phyloP scores from a whole-genome alignment of 192 early-diverging fungal genomes.

The Linnemannia zychae region DNA sequence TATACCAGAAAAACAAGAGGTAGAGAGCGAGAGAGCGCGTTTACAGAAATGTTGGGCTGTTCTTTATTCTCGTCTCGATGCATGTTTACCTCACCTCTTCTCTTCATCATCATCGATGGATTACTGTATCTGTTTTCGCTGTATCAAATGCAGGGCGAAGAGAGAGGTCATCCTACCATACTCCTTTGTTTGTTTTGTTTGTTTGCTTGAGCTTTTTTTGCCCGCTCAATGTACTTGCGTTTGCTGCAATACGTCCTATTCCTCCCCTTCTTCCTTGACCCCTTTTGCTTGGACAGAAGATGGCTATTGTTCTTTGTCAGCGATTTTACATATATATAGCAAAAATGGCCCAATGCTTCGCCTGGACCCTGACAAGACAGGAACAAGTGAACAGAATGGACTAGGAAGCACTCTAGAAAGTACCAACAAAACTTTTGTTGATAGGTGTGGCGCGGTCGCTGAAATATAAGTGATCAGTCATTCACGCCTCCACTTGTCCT shows the following conservation, averaged over 20 bases:
- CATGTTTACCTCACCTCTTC: not conserved
- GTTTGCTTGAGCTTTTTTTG: not conserved
- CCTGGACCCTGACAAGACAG: not conserved
- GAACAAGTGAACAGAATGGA: not conserved
- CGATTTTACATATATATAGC: not conserved
- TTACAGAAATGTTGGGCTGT: not conserved
- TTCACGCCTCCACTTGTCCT: not conserved
- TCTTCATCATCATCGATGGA: not conserved
- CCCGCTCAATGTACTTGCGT: not conserved
- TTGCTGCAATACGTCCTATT: not conserved
- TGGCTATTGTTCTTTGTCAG: constrained; percentile 4
- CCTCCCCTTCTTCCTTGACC: not conserved
- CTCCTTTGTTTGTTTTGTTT: not conserved
- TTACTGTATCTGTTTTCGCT: not conserved
- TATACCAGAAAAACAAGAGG: not conserved
- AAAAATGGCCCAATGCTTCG: not conserved
- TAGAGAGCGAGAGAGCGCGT: not conserved
- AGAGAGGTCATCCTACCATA: not conserved
- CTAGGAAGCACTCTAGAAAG: not conserved
- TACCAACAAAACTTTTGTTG: not conserved
- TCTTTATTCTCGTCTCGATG: not conserved
- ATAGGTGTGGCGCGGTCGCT: too few species aligned
- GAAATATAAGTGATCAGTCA: not conserved
- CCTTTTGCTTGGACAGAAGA: not conserved
- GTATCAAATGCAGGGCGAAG: not conserved